Base-by-base conservation (phyloP, 805 yeast genomes). In the Pichia membranifaciens region DNA sequence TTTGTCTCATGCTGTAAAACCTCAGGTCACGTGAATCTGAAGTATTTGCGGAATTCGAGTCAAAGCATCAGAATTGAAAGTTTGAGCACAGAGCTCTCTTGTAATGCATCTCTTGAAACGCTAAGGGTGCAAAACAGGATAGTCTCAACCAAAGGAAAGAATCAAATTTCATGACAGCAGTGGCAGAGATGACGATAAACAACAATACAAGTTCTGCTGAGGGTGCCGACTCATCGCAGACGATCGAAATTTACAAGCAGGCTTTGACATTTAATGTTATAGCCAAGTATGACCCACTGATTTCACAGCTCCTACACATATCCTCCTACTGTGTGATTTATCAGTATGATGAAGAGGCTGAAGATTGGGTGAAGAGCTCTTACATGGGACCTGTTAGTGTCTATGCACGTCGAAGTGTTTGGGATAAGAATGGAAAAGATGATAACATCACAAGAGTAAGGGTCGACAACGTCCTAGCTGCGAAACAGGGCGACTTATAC, bases 261-360 rank as follows among this genome's bases (percentile, higher is more conserved):
- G 84, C 90, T 0, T 66, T 85, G 41, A 83, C 85, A 42, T 84
- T 76, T 66, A 85, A 84, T 59, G 90, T 85, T 44, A 82, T 85
- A 28, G 82, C 84, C 21, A 73, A 89, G 51, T 85, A 85, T 58
- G 95, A 85, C 54, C 85, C 90, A 0, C 72, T 73, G 52, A 78
- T 84, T 42, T 79, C 82, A 48, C 87, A 82, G 58, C 69, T 85
- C 28, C 65, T 84, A 37, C 82, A 78, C 57, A 76, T 81, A 44
- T 77, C 90, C 2, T 79, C 90, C 15, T 87, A 84, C 60, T 80
- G 85, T 47, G 86, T 84, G 29, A 71, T 84, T 16, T 85, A 84
- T 62, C 76, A 79, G 58, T 84, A 77, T 67, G 77, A 76, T 53
- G 65, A 66, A 28, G 80, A 38, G n/a, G 39, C 42, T 5, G 41